These are phyloP conservation scores for Oldenlandia corymbosa DNA, from an alignment of 257 asterid species.

Conservation along the genomic window DNA sequence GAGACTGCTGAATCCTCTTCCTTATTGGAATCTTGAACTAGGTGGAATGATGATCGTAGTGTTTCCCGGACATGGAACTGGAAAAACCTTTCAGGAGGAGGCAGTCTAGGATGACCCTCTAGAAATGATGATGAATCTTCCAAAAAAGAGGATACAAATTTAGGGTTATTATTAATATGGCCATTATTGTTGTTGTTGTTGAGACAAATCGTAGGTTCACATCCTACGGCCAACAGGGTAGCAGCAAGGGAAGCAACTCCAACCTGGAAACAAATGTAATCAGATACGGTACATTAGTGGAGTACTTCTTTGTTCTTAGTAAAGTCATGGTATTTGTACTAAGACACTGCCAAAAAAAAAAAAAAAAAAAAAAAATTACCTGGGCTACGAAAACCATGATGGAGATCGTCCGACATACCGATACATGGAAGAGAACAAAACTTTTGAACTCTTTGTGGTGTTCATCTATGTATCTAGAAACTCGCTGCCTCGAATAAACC, in stretches of 20 bases:
- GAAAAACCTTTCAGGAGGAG: background rate
- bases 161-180: background rate
- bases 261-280: background rate
- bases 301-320: too few species aligned
- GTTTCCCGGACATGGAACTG: background rate
- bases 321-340: too few species aligned
- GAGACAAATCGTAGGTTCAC: background rate
- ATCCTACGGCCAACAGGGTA: conserved; percentile 1
- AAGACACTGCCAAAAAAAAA: too few species aligned
- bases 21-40: background rate
- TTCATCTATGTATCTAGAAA: conserved; percentile 3
- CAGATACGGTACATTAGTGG: too few species aligned
- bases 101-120: background rate
- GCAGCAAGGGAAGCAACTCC: conserved; percentile 8
- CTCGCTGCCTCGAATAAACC: background rate
- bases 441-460: conserved; percentile 1
- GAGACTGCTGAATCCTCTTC: background rate
- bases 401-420: background rate
- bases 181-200: too few species aligned
- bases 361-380: too few species aligned
- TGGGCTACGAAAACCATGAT: conserved; percentile 1
- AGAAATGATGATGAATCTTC: conserved; percentile 1
- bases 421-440: conserved; percentile 8
- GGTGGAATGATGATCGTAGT: background rate
- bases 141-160: background rate